Percentiles rank a stretch among this genome's conserved stretches.
phyloP scores from a whole-genome alignment of 495 filamentous ascomycete species.

The Tuber indicum region DNA sequence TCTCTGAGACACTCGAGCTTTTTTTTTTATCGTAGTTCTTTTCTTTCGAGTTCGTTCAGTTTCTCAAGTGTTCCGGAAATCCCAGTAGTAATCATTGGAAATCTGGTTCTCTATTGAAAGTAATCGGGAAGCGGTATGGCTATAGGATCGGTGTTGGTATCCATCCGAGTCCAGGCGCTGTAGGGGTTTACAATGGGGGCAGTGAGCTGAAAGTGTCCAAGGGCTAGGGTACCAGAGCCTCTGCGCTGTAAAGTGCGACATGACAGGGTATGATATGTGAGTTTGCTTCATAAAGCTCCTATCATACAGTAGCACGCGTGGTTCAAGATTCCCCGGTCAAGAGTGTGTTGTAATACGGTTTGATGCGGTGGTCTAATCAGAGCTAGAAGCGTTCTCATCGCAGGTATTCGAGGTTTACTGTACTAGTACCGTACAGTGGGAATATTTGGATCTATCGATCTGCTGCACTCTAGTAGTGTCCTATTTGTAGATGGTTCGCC shows the following conservation, averaged over 20 bases:
- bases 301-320: neutral
- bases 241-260: neutral
- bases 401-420: neutral
- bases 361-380: neutral
- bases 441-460: neutral
- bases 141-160: neutral
- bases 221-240: neutral
- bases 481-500: neutral
- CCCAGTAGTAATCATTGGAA: neutral
- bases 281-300: neutral
- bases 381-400: neutral
- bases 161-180: neutral
- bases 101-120: neutral
- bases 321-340: neutral
- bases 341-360: neutral
- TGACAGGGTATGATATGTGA: neutral
- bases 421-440: too few species aligned
- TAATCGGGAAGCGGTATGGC: neutral
- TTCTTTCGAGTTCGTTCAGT: too few species aligned
- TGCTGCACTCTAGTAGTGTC: neutral
- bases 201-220: neutral
- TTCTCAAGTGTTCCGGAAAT: too few species aligned
- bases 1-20: too few species aligned
- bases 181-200: neutral
- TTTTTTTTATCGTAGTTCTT: too few species aligned